Base-by-base conservation (phyloP, 1,284 basidiomycete genomes). In the Boletus semigastroideus region DNA sequence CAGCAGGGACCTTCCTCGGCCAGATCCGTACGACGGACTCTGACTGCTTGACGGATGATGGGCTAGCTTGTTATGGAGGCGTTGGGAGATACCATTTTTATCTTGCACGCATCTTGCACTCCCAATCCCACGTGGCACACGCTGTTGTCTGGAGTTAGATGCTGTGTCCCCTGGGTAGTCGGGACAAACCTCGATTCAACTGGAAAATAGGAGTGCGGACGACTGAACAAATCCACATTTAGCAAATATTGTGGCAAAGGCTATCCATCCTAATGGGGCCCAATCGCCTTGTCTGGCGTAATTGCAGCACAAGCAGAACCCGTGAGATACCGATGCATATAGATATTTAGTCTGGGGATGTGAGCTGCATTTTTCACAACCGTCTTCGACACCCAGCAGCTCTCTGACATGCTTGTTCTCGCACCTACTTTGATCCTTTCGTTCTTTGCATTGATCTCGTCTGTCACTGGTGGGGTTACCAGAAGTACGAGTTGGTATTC, bases 1-100 rank as follows among this genome's bases (percentile, higher is more conserved):
- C 33, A 66, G 66, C n/a, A 55, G 64, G 20, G 41, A 58, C 37
- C 55, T 69, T 17, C 63, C 64, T 46, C 65, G 59, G 25, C 61
- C 65, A 17, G 55, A 66, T 46, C 65, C 54, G 13, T 66, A 69
- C 43, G 62, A 69, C 42, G 64, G 67, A 39, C 57, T 68, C 44
- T 67, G 43, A 67, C 46, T 31, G 13, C 19, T 42, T 31, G 42
- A 28, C 30, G 16, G 19, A 30, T 34, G 33, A 16, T 36, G 34
- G 4, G 27, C 2, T 20, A 5, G 28, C n/a, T 33, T 14, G 33
- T 34, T 47, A 31, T 33, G 39, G 31, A 37, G 40, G 47, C 41
- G 30, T 14, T 39, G 14, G 10, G 22, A 34, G 20, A 22, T 13
- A 48, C 37, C 47, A 51, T 56, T 59, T 52, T 53, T 40, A 27